A percentile compares a stretch with the other conserved stretches of the same genome.
Evolutionary conservation across 2,329 filamentous ascomycete genomes (phyloP).

Genomic region (Ophiostoma fasciatum): DNA sequence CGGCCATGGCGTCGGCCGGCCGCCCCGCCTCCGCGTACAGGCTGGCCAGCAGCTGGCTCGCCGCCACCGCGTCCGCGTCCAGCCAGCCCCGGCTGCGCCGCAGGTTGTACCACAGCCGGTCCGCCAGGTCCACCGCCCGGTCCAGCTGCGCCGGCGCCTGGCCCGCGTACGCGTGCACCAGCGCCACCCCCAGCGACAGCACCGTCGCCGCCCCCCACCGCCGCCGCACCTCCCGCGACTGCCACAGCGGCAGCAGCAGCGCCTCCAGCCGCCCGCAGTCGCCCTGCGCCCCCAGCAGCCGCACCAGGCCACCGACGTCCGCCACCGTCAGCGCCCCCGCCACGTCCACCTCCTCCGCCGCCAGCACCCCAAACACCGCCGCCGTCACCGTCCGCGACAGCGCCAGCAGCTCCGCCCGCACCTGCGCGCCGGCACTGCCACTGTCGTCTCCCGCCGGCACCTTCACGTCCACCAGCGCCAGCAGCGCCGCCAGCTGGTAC

Average conservation of each 20-base stretch:
- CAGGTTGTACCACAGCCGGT: slow-evolving; percentile 21
- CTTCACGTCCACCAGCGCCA: slow-evolving; percentile 25
- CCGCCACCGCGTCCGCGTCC: slow-evolving; percentile 16
- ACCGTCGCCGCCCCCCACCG: slow-evolving; percentile 17
- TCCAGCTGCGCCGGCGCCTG: slow-evolving; percentile 13
- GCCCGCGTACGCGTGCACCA: slow-evolving; percentile 19
- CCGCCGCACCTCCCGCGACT: slow-evolving; percentile 20
- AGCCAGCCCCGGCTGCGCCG: slow-evolving; percentile 19
- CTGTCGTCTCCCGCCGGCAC: no score
- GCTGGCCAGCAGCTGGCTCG: slow-evolving; percentile 17
- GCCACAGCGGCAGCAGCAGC: slow-evolving; percentile 19
- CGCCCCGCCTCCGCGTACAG: slow-evolving; percentile 16
- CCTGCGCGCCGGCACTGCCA: slow-evolving; percentile 17
- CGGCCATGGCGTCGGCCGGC: slow-evolving; percentile 15
- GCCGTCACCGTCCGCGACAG: slow-evolving; percentile 24
- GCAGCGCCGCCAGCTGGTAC: slow-evolving; percentile 28
- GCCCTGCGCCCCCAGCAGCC: slow-evolving; percentile 30
- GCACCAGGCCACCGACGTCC: slow-evolving; percentile 29
- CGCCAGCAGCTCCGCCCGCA: slow-evolving; percentile 20
- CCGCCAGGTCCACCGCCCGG: slow-evolving; percentile 17
- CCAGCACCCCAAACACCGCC: slow-evolving; percentile 27
- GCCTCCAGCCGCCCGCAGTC: slow-evolving; percentile 30
- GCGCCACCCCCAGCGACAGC: slow-evolving; percentile 17
- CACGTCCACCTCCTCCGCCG: slow-evolving; percentile 27
- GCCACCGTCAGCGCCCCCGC: slow-evolving; percentile 26